These are phyloP conservation scores for Amanita phalloides DNA, from an alignment of 768 basidiomycete genomes.

Conservation along the genomic window DNA sequence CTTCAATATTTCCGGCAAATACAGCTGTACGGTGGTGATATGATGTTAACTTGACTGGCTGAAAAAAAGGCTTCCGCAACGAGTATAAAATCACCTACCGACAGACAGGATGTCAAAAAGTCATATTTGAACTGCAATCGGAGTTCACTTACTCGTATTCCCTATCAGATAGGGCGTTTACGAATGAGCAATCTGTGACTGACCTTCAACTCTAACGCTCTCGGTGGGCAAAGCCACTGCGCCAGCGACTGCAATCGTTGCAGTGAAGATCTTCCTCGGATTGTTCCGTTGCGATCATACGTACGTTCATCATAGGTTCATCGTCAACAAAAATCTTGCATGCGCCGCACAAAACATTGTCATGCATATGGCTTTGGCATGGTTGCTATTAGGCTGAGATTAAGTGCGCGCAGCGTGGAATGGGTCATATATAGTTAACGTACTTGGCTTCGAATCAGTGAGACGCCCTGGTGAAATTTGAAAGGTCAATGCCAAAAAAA, in stretches of 20 bases:
- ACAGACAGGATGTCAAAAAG: background rate
- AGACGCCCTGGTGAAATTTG: too few relatives aligned
- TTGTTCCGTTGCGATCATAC: background rate
- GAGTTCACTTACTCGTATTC: background rate
- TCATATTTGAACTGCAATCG: too few relatives aligned
- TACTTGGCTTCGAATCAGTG: too few relatives aligned
- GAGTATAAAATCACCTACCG: slow-evolving; percentile 1
- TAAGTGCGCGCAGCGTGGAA: too few relatives aligned
- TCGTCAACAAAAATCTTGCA: slow-evolving; percentile 1
- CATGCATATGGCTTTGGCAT: background rate
- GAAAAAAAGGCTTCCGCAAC: background rate
- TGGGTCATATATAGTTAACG: too few relatives aligned
- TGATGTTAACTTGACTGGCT: background rate
- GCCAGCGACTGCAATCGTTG: background rate
- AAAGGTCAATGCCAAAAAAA: too few relatives aligned
- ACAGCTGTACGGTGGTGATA: background rate
- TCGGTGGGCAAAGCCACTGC: background rate
- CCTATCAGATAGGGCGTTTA: background rate
- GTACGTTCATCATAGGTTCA: background rate
- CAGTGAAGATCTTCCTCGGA: background rate
- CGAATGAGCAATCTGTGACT: background rate
- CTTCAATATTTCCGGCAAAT: background rate
- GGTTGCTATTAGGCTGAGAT: too few relatives aligned
- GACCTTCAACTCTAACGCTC: background rate
- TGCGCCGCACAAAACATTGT: background rate